Conservation (phyloP, 2,329 filamentous ascomycete species). For the Diaporthe ilicicola region DNA sequence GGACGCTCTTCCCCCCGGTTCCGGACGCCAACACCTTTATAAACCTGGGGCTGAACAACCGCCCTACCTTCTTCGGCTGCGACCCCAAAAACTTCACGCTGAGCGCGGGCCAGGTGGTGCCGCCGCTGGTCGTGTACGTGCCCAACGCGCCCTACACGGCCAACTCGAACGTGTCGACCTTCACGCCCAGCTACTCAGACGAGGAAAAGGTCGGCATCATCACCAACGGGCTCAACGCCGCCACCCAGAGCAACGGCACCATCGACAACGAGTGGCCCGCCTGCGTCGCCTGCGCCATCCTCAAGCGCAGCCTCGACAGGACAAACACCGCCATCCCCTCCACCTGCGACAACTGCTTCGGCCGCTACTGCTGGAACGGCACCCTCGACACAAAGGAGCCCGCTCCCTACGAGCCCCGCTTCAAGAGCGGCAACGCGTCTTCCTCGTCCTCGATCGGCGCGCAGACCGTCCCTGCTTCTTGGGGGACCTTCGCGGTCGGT, state of each 20-base stretch:
- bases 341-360: conserved; percentile 80
- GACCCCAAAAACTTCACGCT: conserved; percentile 46
- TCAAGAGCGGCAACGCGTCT: conserved; percentile 40
- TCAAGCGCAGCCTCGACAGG: conserved; percentile 77
- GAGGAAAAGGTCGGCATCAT: conserved; percentile 81
- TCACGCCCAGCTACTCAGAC: conserved; percentile 70
- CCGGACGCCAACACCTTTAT: conserved; percentile 65
- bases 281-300: conserved; percentile 88
- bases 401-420: conserved; percentile 42
- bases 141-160: conserved; percentile 85
- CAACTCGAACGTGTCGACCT: conserved; percentile 83
- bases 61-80: conserved; percentile 72
- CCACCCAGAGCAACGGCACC: conserved; percentile 83
- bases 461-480: background rate
- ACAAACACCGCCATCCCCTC: conserved; percentile 74
- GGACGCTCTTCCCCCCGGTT: conserved; percentile 66
- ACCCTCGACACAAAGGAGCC: conserved; percentile 49
- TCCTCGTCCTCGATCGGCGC: background rate
- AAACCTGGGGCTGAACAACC: conserved; percentile 65
- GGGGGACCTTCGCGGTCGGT: conserved; percentile 7
- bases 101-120: conserved; percentile 29
- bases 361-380: conserved; percentile 94
- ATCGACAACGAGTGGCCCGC: conserved; percentile 77
- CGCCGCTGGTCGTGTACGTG: conserved; percentile 67
- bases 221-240: conserved; percentile 84